Conservation (phyloP, 2,329 filamentous ascomycete genomes). For the Alternaria triticina region DNA sequence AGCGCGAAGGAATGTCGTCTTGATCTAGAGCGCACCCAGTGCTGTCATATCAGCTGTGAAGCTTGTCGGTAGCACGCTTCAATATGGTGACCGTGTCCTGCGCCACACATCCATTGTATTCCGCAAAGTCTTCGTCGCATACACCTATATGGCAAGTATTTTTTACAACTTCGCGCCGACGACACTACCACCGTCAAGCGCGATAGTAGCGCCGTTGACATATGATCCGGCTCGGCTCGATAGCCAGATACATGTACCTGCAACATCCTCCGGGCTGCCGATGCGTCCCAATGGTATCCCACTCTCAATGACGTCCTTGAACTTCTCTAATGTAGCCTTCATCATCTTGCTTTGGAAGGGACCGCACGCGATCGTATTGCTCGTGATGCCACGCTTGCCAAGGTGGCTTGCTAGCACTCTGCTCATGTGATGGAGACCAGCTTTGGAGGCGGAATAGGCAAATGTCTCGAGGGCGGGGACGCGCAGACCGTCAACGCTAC, state of each 20-base stretch:
- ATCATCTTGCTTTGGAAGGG: conserved; percentile 77
- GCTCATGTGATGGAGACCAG: conserved; percentile 68
- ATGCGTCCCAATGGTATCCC: conserved; percentile 72
- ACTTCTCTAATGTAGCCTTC: conserved; percentile 70
- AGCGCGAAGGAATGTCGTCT: too few relatives aligned
- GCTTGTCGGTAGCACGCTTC: too few relatives aligned
- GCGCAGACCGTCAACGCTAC: conserved; percentile 67
- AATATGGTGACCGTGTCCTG: too few relatives aligned
- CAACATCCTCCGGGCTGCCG: conserved; percentile 71
- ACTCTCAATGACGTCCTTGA: conserved; percentile 61
- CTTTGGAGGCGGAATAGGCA: conserved; percentile 67
- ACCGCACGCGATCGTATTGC: conserved; percentile 74
- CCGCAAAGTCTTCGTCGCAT: too few relatives aligned
- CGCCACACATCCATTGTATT: too few relatives aligned
- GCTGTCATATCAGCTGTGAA: too few relatives aligned
- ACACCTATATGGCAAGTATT: too few relatives aligned
- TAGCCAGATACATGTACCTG: conserved; percentile 74
- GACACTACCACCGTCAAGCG: conserved; percentile 50
- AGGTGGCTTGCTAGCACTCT: conserved; percentile 69
- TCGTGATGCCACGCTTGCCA: conserved; percentile 66
- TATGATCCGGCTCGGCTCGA: conserved; percentile 67
- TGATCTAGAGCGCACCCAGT: too few relatives aligned
- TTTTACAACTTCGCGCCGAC: conserved; percentile 46
- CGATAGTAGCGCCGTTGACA: conserved; percentile 53
- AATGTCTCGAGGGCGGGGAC: conserved; percentile 66